Base-by-base conservation (phyloP, 208 protist genomes). In the Strigomonas oncopelti region DNA sequence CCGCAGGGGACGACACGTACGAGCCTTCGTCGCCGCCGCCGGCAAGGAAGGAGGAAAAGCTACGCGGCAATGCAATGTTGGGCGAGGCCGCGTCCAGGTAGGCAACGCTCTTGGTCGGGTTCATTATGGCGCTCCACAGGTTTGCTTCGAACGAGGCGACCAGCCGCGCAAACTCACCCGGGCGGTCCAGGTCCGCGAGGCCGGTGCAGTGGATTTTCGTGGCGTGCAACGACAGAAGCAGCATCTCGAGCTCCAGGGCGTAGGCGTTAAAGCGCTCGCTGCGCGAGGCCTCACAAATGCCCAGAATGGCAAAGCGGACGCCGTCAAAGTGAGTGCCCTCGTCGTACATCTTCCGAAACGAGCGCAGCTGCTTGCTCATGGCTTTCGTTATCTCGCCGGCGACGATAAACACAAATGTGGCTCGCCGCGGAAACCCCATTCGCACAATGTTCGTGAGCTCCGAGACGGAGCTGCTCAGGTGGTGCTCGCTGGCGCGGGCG, bases 231-330 rank as follows among this genome's bases (percentile, higher is more conserved):
- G 69, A 67, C 3, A 88, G 72, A 45, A 88, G 78, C 28, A 83
- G 60, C n/a, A 69, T 80, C 71, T 88, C 78, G 22, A 88, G 55
- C 70, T 85, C 78, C 46, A 85, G 65, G 31, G 78, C 74, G 45
- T 68, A 83, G 0, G 67, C 65, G 62, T 87, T 87, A 48, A 84
- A 87, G 32, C 74, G 69, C 29, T 75, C 78, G 36, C 68, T 80
- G 31, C 64, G 57, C 0, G 78, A 70, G 5, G 65, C 42, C 27
- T 82, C 70, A 61, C 78, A 70, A 53, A 87, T 80, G 53, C 81
- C 78, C 18, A 87, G 72, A 22, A 87, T 78, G 28, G 81, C 78
- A 52, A 87, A 87, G 29, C 69, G 73, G 3, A 85, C 82, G 38
- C 65, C 63, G 53, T 68, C 54, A 28, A 85, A 55, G 34, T 59